Evolutionary conservation across 352 stramenopile species (phyloP).

Genomic region (Phytophthora pluvialis): DNA sequence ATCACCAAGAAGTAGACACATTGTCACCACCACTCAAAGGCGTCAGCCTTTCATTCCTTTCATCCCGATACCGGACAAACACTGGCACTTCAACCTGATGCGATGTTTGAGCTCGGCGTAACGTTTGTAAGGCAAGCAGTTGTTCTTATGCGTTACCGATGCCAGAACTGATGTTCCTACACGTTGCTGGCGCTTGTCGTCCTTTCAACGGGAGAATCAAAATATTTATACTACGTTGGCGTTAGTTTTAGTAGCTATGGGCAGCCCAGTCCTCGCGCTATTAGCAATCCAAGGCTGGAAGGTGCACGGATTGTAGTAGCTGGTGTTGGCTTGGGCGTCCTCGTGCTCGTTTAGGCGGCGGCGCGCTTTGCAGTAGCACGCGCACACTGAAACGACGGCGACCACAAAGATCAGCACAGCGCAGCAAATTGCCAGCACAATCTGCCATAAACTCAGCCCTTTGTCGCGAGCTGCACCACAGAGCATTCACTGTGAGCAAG

Average conservation of each 20-base stretch:
- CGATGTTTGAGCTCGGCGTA: not conserved
- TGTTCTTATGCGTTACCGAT: not conserved
- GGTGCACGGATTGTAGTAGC: constrained; percentile 33
- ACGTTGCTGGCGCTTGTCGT: not conserved
- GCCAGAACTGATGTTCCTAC: constrained; percentile 2
- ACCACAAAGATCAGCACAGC: constrained; percentile 46
- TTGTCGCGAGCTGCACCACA: constrained; percentile 15
- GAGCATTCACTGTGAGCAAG: constrained; percentile 2
- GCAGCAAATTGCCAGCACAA: constrained; percentile 58
- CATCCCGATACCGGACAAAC: not conserved
- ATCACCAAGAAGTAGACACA: constrained; percentile 13
- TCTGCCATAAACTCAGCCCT: constrained; percentile 48
- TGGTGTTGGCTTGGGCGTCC: constrained; percentile 23
- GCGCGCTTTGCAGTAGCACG: constrained; percentile 59
- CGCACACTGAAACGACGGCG: constrained; percentile 48
- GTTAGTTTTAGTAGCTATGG: constrained; percentile 18
- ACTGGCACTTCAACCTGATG: not conserved
- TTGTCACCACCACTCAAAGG: not conserved
- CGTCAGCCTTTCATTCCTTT: not conserved
- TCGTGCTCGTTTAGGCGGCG: constrained; percentile 55
- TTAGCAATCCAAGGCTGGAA: constrained; percentile 20
- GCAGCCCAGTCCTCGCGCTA: constrained; percentile 1
- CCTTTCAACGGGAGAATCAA: not conserved
- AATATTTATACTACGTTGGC: constrained; percentile 20
- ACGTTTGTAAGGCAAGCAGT: not conserved